Evolutionary conservation across 768 basidiomycete genomes (phyloP), one percentile per base, ranked within the genome.

Genomic region (Lactarius psammicola): DNA sequence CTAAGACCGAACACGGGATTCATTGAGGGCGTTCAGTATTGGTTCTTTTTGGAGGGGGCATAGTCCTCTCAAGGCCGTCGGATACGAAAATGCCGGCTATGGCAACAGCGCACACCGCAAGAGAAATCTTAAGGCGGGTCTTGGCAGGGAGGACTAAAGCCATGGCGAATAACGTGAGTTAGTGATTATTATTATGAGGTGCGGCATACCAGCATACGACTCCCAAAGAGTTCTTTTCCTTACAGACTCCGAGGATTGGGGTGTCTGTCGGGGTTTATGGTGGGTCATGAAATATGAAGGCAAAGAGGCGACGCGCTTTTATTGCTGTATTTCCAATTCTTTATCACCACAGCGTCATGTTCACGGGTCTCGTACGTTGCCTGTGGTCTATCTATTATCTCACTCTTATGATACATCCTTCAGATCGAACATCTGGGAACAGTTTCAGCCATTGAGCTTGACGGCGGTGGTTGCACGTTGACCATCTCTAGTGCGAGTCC

Each of bases 401-500:
- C 34, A 20, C 55, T 64, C 63, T 66, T 36, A 20, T 53, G 26
- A 63, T 42, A 20, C 59, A 20, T 57, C 10, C 11, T 51, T 62
- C 72, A 95, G 95, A 90, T 98, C 67, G 95, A 99, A 79, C 94
- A 92, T 74, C 80, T 94, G 15, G 94, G 94, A 53, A 85, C 81
- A 0, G 86, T 99, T 42, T 78, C 83, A 17, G 78, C 80, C 65
- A 85, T 94, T 70, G 77, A 79, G 28, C 80, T 80, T 40, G 89
- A 94, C 71, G 76, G 76, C 18, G 86, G 86, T 17, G 95, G 96
- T 8, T 97, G 93, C 77, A 88, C 88, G 3, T 80, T 98, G 56
- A 89, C 85, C 11, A 88, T 99, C 75, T 78, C 83, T 20, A 77
- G 92, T 66, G 82, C 89, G 3, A 84, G 80, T 0, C 80, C 85